Conservation (phyloP, 2,329 filamentous ascomycete species). For the Talaromyces sp. region DNA sequence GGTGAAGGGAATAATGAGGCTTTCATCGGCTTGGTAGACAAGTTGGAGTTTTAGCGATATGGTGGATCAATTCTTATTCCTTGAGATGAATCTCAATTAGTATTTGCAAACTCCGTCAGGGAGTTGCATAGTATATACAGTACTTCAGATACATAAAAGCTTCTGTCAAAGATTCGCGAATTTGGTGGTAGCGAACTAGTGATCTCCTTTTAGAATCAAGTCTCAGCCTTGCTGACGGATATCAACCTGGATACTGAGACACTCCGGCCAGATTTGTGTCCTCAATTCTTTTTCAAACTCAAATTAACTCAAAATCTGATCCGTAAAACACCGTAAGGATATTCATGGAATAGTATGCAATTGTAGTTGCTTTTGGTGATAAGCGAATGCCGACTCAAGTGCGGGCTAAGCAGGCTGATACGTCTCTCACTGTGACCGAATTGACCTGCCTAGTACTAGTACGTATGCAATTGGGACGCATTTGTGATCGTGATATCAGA, state of each 20-base stretch:
- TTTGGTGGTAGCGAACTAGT: background rate
- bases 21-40: slow-evolving; percentile 59
- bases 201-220: background rate
- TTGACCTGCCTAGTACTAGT: background rate
- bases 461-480: background rate
- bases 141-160: background rate
- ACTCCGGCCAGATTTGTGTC: too few relatives aligned
- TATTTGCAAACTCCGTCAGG: background rate
- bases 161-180: background rate
- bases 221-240: background rate
- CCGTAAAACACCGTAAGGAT: background rate
- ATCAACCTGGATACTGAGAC: background rate
- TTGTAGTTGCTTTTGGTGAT: background rate
- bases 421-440: background rate
- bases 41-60: slow-evolving; percentile 37
- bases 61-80: background rate
- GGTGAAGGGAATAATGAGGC: slow-evolving; percentile 60
- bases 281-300: background rate
- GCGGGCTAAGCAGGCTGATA: background rate
- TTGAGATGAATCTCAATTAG: background rate
- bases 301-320: background rate
- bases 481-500: background rate
- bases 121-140: background rate
- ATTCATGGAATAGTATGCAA: background rate
- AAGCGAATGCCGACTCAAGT: background rate